These are phyloP conservation scores for Debaryomyces tyrocola DNA, from an alignment of 805 yeast genomes.

Conservation along the genomic window DNA sequence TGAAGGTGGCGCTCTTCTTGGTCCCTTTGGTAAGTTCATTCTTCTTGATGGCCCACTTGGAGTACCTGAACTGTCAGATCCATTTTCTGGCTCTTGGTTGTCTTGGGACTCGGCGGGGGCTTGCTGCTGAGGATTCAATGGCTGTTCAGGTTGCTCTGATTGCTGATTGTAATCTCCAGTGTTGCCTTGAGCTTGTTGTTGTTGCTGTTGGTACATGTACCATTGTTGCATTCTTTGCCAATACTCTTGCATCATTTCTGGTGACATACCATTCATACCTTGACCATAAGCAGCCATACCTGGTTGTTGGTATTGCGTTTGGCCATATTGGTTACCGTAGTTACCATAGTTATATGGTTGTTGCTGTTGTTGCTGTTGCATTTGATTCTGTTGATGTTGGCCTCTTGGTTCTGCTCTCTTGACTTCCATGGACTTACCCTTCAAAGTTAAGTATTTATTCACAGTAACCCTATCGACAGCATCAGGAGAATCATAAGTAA, in stretches of 20 bases:
- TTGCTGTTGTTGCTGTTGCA: slow-evolving; percentile 30
- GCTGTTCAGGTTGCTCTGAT: slow-evolving; percentile 35
- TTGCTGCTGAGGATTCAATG: slow-evolving; percentile 45
- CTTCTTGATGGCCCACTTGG: slow-evolving; percentile 24
- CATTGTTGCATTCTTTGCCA: slow-evolving; percentile 66
- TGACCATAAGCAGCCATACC: slow-evolving; percentile 21
- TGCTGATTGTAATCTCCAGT: slow-evolving; percentile 19
- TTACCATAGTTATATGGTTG: slow-evolving; percentile 19
- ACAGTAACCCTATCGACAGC: slow-evolving; percentile 89
- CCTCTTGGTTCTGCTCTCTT: slow-evolving; percentile 83
- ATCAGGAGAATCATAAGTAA: slow-evolving; percentile 90
- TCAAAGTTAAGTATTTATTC: slow-evolving; percentile 76
- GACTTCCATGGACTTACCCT: slow-evolving; percentile 83
- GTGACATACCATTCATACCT: slow-evolving; percentile 31
- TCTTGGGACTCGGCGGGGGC: slow-evolving; percentile 10
- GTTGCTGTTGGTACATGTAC: slow-evolving; percentile 61
- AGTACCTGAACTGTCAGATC: slow-evolving; percentile 13
- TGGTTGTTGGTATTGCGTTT: slow-evolving; percentile 15
- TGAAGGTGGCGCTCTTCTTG: slow-evolving; percentile 43
- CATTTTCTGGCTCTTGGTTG: slow-evolving; percentile 9
- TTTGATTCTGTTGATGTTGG: slow-evolving; percentile 51
- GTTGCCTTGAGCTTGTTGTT: slow-evolving; percentile 25
- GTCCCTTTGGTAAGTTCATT: slow-evolving; percentile 52
- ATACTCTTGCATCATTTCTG: slow-evolving; percentile 64
- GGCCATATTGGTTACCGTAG: slow-evolving; percentile 23